These are phyloP conservation scores for Pleurotus eryngii DNA, from an alignment of 768 basidiomycete species.

Conservation along the genomic window DNA sequence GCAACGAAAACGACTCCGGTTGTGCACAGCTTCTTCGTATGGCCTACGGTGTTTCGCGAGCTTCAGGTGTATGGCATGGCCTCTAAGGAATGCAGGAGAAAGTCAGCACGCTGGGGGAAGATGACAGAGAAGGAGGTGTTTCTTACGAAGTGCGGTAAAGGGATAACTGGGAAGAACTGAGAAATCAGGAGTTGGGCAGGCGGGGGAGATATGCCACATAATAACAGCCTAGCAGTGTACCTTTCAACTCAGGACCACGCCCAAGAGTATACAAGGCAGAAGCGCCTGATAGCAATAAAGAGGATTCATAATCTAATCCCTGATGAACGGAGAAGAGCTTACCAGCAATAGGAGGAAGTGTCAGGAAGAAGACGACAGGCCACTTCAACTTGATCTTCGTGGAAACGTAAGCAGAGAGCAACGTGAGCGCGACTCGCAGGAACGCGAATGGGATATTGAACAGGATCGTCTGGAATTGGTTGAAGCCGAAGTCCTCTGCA, in stretches of 20 bases:
- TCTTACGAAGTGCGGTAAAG: conserved; percentile 31
- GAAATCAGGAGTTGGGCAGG: not conserved
- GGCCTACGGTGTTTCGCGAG: conserved; percentile 38
- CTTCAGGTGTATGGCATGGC: conserved; percentile 41
- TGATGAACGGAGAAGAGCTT: not conserved
- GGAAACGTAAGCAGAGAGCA: conserved; percentile 31
- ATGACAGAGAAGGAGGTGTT: not conserved
- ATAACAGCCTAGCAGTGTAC: conserved; percentile 33
- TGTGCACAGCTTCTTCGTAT: conserved; percentile 39
- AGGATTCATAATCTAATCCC: not conserved
- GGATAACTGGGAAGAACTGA: conserved; percentile 20
- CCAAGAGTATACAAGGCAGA: conserved; percentile 29
- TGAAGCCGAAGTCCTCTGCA: conserved; percentile 38
- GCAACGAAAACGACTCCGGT: conserved; percentile 44
- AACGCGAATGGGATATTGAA: conserved; percentile 46
- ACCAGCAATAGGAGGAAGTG: conserved; percentile 37
- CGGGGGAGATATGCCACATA: conserved; percentile 28
- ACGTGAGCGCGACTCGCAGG: conserved; percentile 36
- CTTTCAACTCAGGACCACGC: conserved; percentile 24
- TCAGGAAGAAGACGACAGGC: conserved; percentile 32
- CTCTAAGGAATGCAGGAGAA: conserved; percentile 16
- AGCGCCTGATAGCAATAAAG: conserved; percentile 9
- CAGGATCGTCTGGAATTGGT: conserved; percentile 38
- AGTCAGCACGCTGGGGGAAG: not conserved
- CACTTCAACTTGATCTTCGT: conserved; percentile 36